A percentile compares a stretch with the other conserved stretches of the same genome.
Evolutionary conservation across 306 rosid species (phyloP).

Genomic region (Castanospermum australe): DNA sequence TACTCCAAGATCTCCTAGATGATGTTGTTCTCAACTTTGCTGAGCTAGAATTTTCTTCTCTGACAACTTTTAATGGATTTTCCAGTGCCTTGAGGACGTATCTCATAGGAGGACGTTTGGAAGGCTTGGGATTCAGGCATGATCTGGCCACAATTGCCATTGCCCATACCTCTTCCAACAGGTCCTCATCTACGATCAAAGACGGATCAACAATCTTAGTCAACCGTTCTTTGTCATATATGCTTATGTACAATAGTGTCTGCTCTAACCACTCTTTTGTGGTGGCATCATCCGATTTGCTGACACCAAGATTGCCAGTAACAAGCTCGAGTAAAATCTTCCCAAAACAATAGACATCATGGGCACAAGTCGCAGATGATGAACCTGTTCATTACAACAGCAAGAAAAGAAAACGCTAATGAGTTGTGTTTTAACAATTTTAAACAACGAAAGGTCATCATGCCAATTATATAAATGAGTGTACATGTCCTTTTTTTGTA

Average conservation of each 20-base stretch:
- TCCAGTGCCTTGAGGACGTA: constrained; percentile 89
- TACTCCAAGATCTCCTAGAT: constrained; percentile 84
- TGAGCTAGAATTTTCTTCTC: constrained; percentile 81
- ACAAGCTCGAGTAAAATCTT: constrained; percentile 86
- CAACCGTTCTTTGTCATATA: constrained; percentile 67
- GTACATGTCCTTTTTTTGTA: background rate
- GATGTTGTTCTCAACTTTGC: constrained; percentile 75
- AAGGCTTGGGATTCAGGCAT: constrained; percentile 83
- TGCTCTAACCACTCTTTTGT: constrained; percentile 78
- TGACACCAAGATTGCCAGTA: constrained; percentile 77
- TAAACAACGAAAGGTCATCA: background rate
- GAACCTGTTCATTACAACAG: constrained; percentile 54
- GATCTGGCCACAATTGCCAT: constrained; percentile 90
- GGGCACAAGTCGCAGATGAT: constrained; percentile 54
- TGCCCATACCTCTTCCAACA: constrained; percentile 94
- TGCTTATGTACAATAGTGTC: constrained; percentile 57
- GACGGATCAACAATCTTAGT: constrained; percentile 77
- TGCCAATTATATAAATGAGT: background rate
- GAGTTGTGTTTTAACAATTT: background rate
- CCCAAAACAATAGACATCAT: constrained; percentile 84
- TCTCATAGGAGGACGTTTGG: constrained; percentile 87
- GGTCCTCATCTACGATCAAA: constrained; percentile 82
- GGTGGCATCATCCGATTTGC: constrained; percentile 61
- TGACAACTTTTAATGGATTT: constrained; percentile 85
- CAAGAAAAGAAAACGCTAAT: background rate